Evolutionary conservation across 176 grass and related monocot genomes (phyloP).

Genomic region (Raddia guianensis): DNA sequence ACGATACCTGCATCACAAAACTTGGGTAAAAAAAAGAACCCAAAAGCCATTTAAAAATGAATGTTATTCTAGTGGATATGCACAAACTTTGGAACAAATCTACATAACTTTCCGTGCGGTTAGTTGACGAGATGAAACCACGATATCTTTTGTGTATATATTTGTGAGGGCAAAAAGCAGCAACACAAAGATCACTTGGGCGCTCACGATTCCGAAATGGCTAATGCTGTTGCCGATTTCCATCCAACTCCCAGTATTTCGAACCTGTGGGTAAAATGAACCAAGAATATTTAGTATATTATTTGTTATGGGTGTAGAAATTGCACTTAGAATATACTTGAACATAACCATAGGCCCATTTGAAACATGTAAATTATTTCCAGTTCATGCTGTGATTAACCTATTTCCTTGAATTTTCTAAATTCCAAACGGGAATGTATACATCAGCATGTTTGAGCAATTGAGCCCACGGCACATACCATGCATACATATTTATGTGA

Average conservation of each 20-base stretch:
- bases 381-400: neutral
- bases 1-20: constrained; percentile 32
- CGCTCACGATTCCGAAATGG: constrained; percentile 91
- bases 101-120: constrained; percentile 62
- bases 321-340: constrained; percentile 11
- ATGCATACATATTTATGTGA: neutral
- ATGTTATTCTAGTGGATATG: neutral
- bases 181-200: constrained; percentile 93
- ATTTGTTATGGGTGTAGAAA: constrained; percentile 7
- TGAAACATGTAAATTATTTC: neutral
- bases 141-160: constrained; percentile 87
- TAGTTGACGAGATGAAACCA: constrained; percentile 56
- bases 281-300: neutral
- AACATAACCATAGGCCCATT: constrained; percentile 5
- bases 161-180: constrained; percentile 93
- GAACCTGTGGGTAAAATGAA: constrained; percentile 55
- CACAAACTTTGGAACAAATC: constrained; percentile 7
- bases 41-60: constrained; percentile 9
- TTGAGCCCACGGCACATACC: neutral
- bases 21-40: constrained; percentile 8
- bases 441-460: neutral
- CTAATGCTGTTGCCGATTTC: constrained; percentile 97
- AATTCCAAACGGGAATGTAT: neutral
- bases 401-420: neutral
- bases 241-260: constrained; percentile 97